These are phyloP conservation scores for Pythium folliculosum DNA, from an alignment of 352 stramenopile species.

Conservation along the genomic window DNA sequence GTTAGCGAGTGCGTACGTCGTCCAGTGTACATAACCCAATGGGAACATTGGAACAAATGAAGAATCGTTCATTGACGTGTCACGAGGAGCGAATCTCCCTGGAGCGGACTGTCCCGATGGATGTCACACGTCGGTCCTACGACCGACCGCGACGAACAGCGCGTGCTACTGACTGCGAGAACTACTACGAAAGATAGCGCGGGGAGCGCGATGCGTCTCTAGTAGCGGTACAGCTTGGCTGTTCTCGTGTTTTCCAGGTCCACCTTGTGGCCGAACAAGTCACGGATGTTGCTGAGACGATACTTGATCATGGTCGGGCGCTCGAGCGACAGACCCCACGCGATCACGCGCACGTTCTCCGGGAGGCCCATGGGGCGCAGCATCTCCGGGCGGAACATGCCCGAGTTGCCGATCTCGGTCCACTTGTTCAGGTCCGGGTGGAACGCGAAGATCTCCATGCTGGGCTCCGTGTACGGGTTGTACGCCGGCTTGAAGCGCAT, in stretches of 20 bases:
- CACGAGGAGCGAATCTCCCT: neutral
- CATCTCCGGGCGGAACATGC: conserved; percentile 99
- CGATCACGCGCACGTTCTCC: conserved; percentile 99
- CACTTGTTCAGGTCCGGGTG: conserved; percentile 99
- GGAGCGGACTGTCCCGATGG: no score
- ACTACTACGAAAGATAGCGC: neutral
- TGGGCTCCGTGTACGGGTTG: conserved; percentile 99
- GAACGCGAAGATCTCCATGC: conserved; percentile 99
- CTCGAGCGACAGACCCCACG: conserved; percentile 98
- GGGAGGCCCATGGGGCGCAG: conserved; percentile 98
- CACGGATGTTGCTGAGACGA: conserved; percentile 98
- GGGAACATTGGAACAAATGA: neutral
- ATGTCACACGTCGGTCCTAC: neutral
- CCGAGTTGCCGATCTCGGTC: conserved; percentile 99
- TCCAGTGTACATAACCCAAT: conserved; percentile 9
- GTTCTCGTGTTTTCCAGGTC: conserved; percentile 95
- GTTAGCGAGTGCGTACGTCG: neutral
- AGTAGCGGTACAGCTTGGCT: conserved; percentile 89
- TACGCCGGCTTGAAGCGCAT: conserved; percentile 99
- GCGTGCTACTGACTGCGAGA: neutral
- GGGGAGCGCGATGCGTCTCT: conserved; percentile 7
- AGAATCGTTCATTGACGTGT: neutral
- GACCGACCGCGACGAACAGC: neutral
- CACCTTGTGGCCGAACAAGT: conserved; percentile 99
- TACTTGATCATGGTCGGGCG: conserved; percentile 99